These are phyloP conservation scores for Tylopilus felleus DNA, from an alignment of 768 basidiomycete genomes.

Conservation along the genomic window DNA sequence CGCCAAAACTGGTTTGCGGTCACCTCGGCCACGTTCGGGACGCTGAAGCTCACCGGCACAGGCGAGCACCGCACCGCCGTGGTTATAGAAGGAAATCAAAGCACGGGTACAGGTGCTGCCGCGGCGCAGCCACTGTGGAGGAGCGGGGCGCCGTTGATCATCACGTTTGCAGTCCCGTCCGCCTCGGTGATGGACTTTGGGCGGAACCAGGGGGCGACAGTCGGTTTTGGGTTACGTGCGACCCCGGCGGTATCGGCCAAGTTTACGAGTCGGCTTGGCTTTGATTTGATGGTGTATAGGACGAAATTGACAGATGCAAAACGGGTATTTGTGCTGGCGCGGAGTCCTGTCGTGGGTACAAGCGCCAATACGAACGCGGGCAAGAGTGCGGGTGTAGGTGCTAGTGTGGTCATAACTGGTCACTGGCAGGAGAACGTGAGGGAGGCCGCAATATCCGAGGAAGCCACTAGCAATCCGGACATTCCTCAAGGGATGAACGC, in stretches of 20 bases:
- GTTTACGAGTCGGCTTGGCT: constrained; percentile 12
- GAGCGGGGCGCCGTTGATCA: constrained; percentile 14
- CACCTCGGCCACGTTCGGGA: constrained; percentile 22
- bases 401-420: too few species aligned
- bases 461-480: not conserved
- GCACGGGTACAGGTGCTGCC: not conserved
- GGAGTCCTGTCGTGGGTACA: constrained; percentile 9
- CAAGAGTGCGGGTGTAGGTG: not conserved
- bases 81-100: constrained; percentile 2
- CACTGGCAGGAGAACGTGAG: constrained; percentile 3
- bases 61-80: constrained; percentile 16
- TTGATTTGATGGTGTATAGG: constrained; percentile 16
- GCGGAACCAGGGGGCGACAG: constrained; percentile 3
- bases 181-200: constrained; percentile 10
- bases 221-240: constrained; percentile 18
- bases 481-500: not conserved
- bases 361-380: not conserved
- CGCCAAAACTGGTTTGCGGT: constrained; percentile 16
- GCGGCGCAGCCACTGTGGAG: constrained; percentile 12
- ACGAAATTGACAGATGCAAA: constrained; percentile 10
- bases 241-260: constrained; percentile 2
- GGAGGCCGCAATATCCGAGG: not conserved
- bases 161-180: constrained; percentile 20
- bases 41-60: constrained; percentile 13
- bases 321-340: constrained; percentile 19